These are phyloP conservation scores for Candida boleticola DNA, from an alignment of 805 yeast genomes.

Conservation along the genomic window DNA sequence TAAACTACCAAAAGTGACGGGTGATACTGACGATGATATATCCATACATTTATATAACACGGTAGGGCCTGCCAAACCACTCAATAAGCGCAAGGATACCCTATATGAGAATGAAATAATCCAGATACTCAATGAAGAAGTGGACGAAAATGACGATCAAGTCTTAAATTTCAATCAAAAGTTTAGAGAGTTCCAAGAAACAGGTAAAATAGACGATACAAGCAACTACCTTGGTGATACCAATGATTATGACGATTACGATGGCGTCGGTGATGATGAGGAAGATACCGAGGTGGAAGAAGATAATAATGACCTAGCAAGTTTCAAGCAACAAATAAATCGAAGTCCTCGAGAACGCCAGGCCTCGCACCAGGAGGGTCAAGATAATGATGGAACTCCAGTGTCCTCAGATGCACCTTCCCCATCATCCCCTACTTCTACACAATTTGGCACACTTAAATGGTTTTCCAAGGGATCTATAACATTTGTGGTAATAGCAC, in stretches of 20 bases:
- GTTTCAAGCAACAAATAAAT: not conserved
- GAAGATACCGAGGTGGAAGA: slow-evolving; percentile 9
- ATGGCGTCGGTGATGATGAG: slow-evolving; percentile 4
- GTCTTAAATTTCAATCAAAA: slow-evolving; percentile 13
- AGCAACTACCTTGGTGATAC: slow-evolving; percentile 7
- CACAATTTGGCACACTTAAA: not conserved
- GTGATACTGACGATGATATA: slow-evolving; percentile 42
- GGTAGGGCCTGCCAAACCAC: slow-evolving; percentile 39
- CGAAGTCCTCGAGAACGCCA: too few species aligned
- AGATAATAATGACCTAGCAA: not conserved
- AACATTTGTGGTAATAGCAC: not conserved
- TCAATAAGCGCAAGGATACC: slow-evolving; percentile 11
- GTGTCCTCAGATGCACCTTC: not conserved
- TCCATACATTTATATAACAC: slow-evolving; percentile 37
- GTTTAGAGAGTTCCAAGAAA: slow-evolving; percentile 16
- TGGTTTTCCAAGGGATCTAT: not conserved
- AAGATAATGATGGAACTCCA: not conserved
- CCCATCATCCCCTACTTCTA: not conserved
- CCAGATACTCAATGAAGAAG: slow-evolving; percentile 15
- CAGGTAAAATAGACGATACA: slow-evolving; percentile 4
- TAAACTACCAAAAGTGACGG: slow-evolving; percentile 32
- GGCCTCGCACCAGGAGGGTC: too few species aligned
- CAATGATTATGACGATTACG: slow-evolving; percentile 8
- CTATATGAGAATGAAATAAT: slow-evolving; percentile 18
- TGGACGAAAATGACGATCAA: slow-evolving; percentile 8